Evolutionary conservation across 73 alveolate genomes (phyloP).

Genomic region (Breviolum minutum): DNA sequence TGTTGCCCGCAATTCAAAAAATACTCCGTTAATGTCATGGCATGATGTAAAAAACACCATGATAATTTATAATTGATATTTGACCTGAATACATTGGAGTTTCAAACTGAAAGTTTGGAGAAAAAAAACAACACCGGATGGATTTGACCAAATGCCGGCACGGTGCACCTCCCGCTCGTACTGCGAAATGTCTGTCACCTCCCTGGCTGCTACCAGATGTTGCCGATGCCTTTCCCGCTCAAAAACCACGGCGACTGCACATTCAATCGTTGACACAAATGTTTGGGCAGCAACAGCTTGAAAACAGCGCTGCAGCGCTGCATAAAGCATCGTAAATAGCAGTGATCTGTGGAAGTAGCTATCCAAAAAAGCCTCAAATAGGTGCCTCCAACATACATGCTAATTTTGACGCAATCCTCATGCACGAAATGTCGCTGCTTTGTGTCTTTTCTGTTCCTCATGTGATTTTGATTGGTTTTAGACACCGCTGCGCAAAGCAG

Average conservation of each 20-base stretch:
- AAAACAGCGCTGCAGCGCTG: too few species aligned
- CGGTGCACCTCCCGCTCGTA: conserved; percentile 16
- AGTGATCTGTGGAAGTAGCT: too few species aligned
- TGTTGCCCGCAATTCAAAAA: background rate
- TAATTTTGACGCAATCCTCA: too few species aligned
- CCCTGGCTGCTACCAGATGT: conserved; percentile 23
- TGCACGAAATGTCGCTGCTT: too few species aligned
- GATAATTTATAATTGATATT: too few species aligned
- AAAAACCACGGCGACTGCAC: background rate
- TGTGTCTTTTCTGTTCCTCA: too few species aligned
- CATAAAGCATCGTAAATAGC: background rate
- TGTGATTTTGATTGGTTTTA: too few species aligned
- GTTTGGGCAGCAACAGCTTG: too few species aligned
- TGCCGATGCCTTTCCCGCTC: conserved; percentile 52
- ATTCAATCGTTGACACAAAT: background rate
- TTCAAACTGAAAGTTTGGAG: background rate
- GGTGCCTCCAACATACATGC: too few species aligned
- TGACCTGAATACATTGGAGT: too few species aligned
- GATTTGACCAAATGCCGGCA: background rate
- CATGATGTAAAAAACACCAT: background rate
- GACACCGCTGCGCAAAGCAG: too few species aligned
- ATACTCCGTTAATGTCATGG: background rate
- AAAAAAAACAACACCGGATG: background rate
- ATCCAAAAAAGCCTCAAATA: too few species aligned
- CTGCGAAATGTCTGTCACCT: conserved; percentile 42